These are phyloP conservation scores for Apiotrichum siamense DNA, from an alignment of 1,284 basidiomycete species.

Conservation along the genomic window DNA sequence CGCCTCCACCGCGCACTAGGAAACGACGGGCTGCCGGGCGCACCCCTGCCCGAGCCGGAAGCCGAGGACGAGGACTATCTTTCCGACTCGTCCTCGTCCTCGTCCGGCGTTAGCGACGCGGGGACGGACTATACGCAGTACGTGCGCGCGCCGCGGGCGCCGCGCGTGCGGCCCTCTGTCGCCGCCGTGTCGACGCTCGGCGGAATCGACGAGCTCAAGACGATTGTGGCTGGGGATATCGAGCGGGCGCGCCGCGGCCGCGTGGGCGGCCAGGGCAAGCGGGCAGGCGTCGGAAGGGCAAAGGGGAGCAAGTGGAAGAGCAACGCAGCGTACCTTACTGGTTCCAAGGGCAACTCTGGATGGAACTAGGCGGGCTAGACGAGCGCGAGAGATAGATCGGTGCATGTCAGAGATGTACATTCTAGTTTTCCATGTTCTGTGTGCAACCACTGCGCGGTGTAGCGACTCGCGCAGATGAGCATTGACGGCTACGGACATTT, in stretches of 20 bases:
- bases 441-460: too few relatives aligned
- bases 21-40: constrained; percentile 29
- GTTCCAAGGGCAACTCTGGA: constrained; percentile 46
- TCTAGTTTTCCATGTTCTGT: too few relatives aligned
- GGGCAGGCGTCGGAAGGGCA: constrained; percentile 54
- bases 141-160: constrained; percentile 18
- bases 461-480: too few relatives aligned
- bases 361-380: constrained; percentile 2
- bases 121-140: constrained; percentile 40
- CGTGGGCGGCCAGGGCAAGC: constrained; percentile 67
- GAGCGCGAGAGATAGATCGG: not conserved
- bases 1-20: constrained; percentile 36
- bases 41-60: constrained; percentile 3
- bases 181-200: constrained; percentile 17
- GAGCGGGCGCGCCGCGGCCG: constrained; percentile 60
- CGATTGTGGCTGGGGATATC: constrained; percentile 61
- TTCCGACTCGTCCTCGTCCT: constrained; percentile 17
- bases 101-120: constrained; percentile 20
- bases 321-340: constrained; percentile 60
- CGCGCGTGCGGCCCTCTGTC: constrained; percentile 5
- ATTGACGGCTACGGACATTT: too few relatives aligned
- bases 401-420: not conserved
- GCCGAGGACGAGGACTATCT: constrained; percentile 22
- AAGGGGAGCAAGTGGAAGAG: constrained; percentile 81
- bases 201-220: constrained; percentile 46